Evolutionary conservation across 441 rosid species (phyloP).

Genomic region (Adansonia grandidieri): DNA sequence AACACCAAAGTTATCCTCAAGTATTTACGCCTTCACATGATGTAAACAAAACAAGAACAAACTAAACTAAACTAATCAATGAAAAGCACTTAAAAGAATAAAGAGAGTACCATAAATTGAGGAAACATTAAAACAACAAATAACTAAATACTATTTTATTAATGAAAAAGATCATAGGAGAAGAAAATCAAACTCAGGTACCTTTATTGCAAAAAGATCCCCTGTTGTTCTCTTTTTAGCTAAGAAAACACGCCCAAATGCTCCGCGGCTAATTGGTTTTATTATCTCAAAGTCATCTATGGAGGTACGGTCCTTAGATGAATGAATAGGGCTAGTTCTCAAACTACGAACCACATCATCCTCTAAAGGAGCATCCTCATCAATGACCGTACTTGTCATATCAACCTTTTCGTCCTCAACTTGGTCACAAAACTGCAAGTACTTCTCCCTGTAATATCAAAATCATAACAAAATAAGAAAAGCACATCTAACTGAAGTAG

Average conservation of each 20-base stretch:
- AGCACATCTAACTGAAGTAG: conserved; percentile 22
- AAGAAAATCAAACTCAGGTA: conserved; percentile 30
- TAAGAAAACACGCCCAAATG: conserved; percentile 97
- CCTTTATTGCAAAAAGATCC: conserved; percentile 99
- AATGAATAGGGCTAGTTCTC: conserved; percentile 91
- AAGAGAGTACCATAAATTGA: background rate
- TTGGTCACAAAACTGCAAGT: conserved; percentile 90
- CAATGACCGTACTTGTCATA: conserved; percentile 80
- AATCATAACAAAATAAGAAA: conserved; percentile 27
- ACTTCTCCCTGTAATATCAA: conserved; percentile 79
- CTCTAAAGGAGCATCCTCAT: conserved; percentile 95
- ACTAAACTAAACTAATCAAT: background rate
- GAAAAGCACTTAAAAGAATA: background rate
- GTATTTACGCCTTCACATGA: background rate
- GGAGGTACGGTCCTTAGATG: conserved; percentile 87
- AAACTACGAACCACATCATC: conserved; percentile 95
- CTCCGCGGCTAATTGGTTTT: conserved; percentile 99
- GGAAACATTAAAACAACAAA: conserved; percentile 4
- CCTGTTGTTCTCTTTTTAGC: conserved; percentile 98
- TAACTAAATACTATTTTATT: background rate
- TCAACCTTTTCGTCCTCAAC: conserved; percentile 91
- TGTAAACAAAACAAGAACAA: background rate
- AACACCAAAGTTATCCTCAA: background rate
- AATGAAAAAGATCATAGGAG: background rate
- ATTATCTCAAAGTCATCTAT: conserved; percentile 99